Evolutionary conservation across 441 rosid genomes (phyloP).

Genomic region (Capsella rubella): DNA sequence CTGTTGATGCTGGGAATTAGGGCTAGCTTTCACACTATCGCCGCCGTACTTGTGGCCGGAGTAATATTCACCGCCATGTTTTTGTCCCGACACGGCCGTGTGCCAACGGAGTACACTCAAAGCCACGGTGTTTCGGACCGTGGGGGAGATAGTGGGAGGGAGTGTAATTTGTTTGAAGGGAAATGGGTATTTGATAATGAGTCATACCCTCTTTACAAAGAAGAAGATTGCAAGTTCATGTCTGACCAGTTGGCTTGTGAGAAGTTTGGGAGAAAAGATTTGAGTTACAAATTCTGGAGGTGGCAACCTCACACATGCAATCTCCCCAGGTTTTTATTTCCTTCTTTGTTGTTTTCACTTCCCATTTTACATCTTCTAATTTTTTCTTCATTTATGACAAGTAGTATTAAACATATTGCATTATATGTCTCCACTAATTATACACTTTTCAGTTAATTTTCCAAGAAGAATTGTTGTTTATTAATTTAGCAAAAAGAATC

Average conservation of each 20-base stretch:
- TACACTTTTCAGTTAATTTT: neutral
- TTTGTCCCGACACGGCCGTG: conserved; percentile 44
- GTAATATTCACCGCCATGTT: conserved; percentile 54
- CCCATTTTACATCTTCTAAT: neutral
- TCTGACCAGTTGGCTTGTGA: conserved; percentile 67
- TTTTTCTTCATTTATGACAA: neutral
- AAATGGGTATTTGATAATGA: conserved; percentile 64
- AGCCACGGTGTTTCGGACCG: conserved; percentile 11
- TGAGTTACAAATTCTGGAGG: conserved; percentile 57
- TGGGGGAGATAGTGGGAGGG: conserved; percentile 22
- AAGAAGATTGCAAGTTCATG: conserved; percentile 61
- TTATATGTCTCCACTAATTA: neutral
- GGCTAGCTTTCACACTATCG: conserved; percentile 64
- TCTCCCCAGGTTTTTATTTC: conserved; percentile 61
- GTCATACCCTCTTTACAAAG: conserved; percentile 56
- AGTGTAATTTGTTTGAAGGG: conserved; percentile 60
- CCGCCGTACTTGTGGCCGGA: conserved; percentile 65
- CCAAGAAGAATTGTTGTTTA: neutral
- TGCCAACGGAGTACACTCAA: conserved; percentile 28
- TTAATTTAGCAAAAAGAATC: neutral
- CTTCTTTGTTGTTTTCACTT: conserved; percentile 20
- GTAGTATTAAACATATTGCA: conserved; percentile 5
- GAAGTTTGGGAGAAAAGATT: conserved; percentile 63
- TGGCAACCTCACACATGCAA: conserved; percentile 71
- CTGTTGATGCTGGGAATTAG: conserved; percentile 56